Base-by-base conservation (phyloP, 2,329 filamentous ascomycete genomes). In the Trichoderma sp. region DNA sequence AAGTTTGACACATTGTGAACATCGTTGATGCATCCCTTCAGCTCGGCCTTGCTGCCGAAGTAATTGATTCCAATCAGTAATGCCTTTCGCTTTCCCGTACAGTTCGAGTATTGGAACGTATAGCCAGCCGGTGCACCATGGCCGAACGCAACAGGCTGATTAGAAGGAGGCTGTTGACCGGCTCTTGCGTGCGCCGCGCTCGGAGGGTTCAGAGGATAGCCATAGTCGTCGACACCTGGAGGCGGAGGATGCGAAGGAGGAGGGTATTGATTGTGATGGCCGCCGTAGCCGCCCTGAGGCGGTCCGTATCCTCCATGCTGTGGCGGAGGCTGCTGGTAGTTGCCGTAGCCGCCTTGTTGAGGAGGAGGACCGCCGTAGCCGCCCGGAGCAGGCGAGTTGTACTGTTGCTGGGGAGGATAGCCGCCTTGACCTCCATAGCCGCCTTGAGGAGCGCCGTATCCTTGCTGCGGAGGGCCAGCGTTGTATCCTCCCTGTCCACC, bases 61-160 rank as follows among this genome's bases (percentile, higher is more conserved):
- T 94, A 94, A 83, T 94, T 94, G 83, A 94, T 92, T 64, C 91
- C 91, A 71, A 94, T 92, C 68, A 94, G 81, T 68, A 94, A 81
- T 8, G 91, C 91, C 82, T 92, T 93, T 75, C 91, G 85, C 72
- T 85, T 86, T 64, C 91, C 91, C 7, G 88, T 90, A 78, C 91
- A 94, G 76, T 89, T 88, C 68, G 89, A 91, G 82, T 92, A 93
- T 79, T 92, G 89, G 81, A 92, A 93, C 7, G 85, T 89, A 77
- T 93, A 93, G 71, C 84, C 85, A 24, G 84, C 79, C 2, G 90
- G 91, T 0, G 91, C 90, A 70, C 90, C 90, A 72, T 89, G 85
- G 60, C 90, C 89, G 73, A 91, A 91, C 71, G 84, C 77, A 76
- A 90, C 87, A 7, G 82, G 79, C 28, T 30, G 3, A 2, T 79